Conservation (phyloP, 1,284 basidiomycete genomes). For the Meripilus lineatus region DNA sequence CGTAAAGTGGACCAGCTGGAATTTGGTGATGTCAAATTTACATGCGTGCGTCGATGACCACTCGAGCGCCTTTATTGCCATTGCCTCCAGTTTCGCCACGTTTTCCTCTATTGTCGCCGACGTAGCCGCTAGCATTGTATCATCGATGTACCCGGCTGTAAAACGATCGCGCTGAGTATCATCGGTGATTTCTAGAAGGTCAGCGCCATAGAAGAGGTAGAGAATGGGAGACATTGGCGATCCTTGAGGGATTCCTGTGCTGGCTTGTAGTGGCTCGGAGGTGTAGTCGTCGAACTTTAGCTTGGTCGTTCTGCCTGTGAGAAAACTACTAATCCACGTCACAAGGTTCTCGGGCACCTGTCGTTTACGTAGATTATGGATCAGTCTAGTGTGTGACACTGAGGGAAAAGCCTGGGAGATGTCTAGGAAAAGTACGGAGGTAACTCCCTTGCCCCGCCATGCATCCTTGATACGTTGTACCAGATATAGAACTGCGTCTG, state of each 20-base stretch:
- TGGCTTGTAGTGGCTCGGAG: conserved; percentile 20
- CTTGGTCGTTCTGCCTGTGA: conserved; percentile 20
- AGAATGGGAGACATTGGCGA: conserved; percentile 28
- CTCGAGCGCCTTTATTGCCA: too few species aligned
- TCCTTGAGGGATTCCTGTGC: conserved; percentile 29
- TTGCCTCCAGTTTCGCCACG: too few species aligned
- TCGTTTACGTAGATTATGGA: conserved; percentile 25
- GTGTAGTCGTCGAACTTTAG: conserved; percentile 27
- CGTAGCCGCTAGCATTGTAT: too few species aligned
- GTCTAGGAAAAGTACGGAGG: conserved; percentile 33
- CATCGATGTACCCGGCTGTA: too few species aligned
- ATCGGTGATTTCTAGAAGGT: too few species aligned
- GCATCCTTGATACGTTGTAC: conserved; percentile 27
- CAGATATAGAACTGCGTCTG: conserved; percentile 32
- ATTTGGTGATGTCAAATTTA: conserved; percentile 21
- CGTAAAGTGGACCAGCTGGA: conserved; percentile 16
- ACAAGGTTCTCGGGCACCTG: conserved; percentile 24
- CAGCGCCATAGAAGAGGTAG: conserved; percentile 31
- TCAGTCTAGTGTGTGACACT: conserved; percentile 21
- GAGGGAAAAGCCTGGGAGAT: conserved; percentile 37
- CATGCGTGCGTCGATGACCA: conserved; percentile 24
- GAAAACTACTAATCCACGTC: conserved; percentile 18
- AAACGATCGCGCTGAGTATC: too few species aligned
- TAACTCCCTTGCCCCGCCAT: conserved; percentile 30
- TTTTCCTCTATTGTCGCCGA: too few species aligned